These are phyloP conservation scores for Ogataea paraovalis DNA, from an alignment of 805 yeast species.

Conservation along the genomic window DNA sequence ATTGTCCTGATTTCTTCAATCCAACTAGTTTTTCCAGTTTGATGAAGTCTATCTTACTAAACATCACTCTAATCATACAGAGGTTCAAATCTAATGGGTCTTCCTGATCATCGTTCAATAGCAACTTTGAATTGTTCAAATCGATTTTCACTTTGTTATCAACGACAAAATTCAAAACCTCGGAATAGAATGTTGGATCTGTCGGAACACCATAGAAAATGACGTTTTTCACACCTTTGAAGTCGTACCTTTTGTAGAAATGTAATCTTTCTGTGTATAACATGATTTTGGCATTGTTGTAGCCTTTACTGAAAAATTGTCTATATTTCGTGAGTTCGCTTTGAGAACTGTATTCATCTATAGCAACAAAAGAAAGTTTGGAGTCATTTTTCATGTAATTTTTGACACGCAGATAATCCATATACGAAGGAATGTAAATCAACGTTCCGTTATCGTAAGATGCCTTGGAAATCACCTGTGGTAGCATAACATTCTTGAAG, in stretches of 20 bases:
- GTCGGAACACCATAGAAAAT: conserved; percentile 81
- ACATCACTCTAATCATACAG: conserved; percentile 53
- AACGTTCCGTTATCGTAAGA: conserved; percentile 71
- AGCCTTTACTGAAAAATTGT: conserved; percentile 53
- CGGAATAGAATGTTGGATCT: conserved; percentile 80
- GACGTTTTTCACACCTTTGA: conserved; percentile 79
- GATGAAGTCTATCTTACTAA: conserved; percentile 75
- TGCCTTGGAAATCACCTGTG: conserved; percentile 61
- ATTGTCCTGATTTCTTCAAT: conserved; percentile 58
- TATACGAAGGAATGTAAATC: conserved; percentile 78
- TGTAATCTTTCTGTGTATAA: conserved; percentile 94
- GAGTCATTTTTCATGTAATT: conserved; percentile 64
- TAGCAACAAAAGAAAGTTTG: conserved; percentile 58
- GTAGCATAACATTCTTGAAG: conserved; percentile 70
- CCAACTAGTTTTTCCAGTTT: conserved; percentile 85
- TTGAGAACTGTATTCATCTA: conserved; percentile 80
- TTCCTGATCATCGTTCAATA: conserved; percentile 8
- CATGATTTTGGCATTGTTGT: conserved; percentile 44
- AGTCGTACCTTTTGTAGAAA: conserved; percentile 80
- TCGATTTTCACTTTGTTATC: conserved; percentile 35
- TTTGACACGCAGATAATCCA: conserved; percentile 78
- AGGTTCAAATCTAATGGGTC: conserved; percentile 29
- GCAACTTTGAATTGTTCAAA: conserved; percentile 19
- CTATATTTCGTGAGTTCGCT: conserved; percentile 70
- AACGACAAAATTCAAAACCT: conserved; percentile 67